Percentiles rank a stretch among this genome's conserved stretches.
Evolutionary conservation across 768 basidiomycete genomes (phyloP).

Genomic region (Lactarius hatsudake): DNA sequence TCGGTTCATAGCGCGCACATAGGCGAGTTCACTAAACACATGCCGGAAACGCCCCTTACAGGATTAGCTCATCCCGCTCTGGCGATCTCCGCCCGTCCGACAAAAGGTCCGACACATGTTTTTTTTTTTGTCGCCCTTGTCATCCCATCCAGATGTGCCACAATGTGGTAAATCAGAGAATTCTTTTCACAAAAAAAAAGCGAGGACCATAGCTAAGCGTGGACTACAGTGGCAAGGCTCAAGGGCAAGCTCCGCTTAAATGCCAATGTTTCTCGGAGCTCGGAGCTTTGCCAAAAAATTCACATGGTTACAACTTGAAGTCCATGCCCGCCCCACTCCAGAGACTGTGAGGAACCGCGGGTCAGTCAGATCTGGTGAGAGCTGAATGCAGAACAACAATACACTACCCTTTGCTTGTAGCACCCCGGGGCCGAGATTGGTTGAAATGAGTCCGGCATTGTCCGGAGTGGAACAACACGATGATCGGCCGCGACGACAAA

Average conservation of each 20-base stretch:
- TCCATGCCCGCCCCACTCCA: not conserved
- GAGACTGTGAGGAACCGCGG: not conserved
- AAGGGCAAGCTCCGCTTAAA: not conserved
- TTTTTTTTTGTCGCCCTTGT: conserved; percentile 11
- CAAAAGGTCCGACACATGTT: not conserved
- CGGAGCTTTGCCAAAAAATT: not conserved
- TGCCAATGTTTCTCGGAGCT: not conserved
- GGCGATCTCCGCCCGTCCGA: conserved; percentile 2
- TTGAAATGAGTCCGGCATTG: conserved; percentile 5
- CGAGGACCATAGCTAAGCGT: not conserved
- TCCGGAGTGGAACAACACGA: conserved; percentile 4
- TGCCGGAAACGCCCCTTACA: not conserved
- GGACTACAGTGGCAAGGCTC: too few relatives aligned
- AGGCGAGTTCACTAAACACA: not conserved
- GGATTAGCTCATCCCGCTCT: not conserved
- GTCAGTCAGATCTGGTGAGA: not conserved
- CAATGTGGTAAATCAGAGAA: not conserved
- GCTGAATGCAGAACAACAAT: not conserved
- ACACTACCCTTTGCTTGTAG: not conserved
- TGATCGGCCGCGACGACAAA: conserved; percentile 6
- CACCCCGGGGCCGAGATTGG: not conserved
- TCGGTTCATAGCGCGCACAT: not conserved
- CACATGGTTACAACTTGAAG: not conserved
- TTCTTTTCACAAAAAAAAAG: not conserved
- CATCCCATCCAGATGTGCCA: not conserved